Percentiles rank a stretch among this genome's conserved stretches.
These are phyloP conservation scores for Didymella exigua DNA, from an alignment of 2,329 filamentous ascomycete species.

Conservation along the genomic window DNA sequence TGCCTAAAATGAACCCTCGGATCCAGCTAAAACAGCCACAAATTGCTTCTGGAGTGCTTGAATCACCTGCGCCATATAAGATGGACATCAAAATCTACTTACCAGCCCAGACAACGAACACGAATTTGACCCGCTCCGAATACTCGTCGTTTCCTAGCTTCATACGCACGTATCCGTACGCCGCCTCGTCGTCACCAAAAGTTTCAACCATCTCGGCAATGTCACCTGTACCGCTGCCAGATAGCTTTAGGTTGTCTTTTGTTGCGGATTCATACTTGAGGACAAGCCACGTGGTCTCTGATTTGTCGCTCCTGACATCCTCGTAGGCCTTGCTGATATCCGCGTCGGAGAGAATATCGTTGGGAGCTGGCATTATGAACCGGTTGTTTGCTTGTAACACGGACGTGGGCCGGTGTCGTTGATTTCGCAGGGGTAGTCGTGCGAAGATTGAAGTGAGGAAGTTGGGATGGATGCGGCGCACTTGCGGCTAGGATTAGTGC, in stretches of 20 bases:
- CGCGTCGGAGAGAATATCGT: constrained; percentile 49
- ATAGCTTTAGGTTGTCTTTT: constrained; percentile 63
- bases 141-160: constrained; percentile 76
- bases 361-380: constrained; percentile 37
- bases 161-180: constrained; percentile 64
- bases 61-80: too few relatives aligned
- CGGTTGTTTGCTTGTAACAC: neutral
- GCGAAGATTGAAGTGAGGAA: constrained; percentile 13
- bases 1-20: neutral
- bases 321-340: constrained; percentile 70
- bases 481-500: constrained; percentile 15
- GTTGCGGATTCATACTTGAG: constrained; percentile 58
- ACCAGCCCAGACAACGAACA: constrained; percentile 71
- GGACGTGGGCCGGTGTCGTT: neutral
- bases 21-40: neutral
- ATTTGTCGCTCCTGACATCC: constrained; percentile 69
- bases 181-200: constrained; percentile 65
- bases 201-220: constrained; percentile 62
- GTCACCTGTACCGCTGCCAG: constrained; percentile 65
- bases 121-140: constrained; percentile 71
- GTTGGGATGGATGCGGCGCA: constrained; percentile 20
- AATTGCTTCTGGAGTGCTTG: neutral
- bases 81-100: constrained; percentile 36
- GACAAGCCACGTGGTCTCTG: constrained; percentile 69
- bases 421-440: constrained; percentile 8